Evolutionary conservation across 2,329 filamentous ascomycete species (phyloP).

Genomic region (Aspergillus chevalieri): DNA sequence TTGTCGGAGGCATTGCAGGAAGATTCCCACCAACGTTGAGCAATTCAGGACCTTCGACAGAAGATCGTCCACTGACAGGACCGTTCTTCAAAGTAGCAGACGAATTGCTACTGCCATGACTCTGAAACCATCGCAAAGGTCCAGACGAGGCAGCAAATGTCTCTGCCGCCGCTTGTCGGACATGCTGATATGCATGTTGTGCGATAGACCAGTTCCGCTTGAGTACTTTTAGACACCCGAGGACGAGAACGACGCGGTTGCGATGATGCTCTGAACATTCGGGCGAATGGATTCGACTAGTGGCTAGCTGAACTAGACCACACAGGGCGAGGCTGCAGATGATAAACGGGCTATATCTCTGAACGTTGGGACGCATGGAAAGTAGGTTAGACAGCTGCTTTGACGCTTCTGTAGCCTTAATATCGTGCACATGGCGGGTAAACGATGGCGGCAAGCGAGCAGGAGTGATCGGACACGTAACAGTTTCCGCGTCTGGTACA

Average conservation of each 20-base stretch:
- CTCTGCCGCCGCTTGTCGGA: constrained; percentile 24
- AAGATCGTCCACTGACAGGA: neutral
- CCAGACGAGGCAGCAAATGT: neutral
- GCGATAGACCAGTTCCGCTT: constrained; percentile 26
- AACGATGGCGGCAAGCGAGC: constrained; percentile 22
- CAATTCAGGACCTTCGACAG: neutral
- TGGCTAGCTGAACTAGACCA: constrained; percentile 31
- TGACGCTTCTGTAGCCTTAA: constrained; percentile 32
- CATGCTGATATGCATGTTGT: constrained; percentile 20
- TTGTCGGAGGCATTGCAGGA: neutral
- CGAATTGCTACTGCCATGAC: neutral
- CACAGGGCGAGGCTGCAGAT: constrained; percentile 24
- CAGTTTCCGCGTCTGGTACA: constrained; percentile 17
- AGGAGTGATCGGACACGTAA: neutral
- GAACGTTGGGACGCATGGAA: constrained; percentile 26
- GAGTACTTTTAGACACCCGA: constrained; percentile 29
- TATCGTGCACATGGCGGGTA: constrained; percentile 28
- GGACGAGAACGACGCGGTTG: constrained; percentile 30
- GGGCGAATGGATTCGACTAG: constrained; percentile 25
- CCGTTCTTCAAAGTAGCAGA: neutral
- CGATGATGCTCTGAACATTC: constrained; percentile 35
- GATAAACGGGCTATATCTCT: constrained; percentile 27
- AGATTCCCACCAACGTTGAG: neutral
- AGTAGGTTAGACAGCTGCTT: constrained; percentile 27
- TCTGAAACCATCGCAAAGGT: neutral